Base-by-base conservation (phyloP, 495 filamentous ascomycete species). In the Penicillium manginii region DNA sequence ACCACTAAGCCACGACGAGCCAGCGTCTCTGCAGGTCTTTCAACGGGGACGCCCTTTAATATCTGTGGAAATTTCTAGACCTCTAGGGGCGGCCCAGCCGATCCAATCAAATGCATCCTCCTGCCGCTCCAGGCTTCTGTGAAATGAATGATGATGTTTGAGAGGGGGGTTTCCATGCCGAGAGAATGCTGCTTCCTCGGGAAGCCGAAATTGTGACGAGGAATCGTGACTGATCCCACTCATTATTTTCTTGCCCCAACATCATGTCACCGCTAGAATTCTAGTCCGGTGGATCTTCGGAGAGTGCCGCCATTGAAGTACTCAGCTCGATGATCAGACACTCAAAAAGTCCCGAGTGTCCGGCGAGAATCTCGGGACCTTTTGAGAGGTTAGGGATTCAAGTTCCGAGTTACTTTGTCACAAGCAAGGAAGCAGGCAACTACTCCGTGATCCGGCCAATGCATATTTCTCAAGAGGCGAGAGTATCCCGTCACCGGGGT, bases 21-120 rank as follows among this genome's bases (percentile, higher is more conserved):
- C 39, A 29, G 21, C 43, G 45, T 52, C 48, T 64, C 61, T 57
- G 57, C 48, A 62, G 19, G 54, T 62, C 50, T 62, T 62, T 62
- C 50, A 54, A 57, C 43, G 59, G 49, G 22, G 19, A 32, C 29
- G 7, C 42, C 33, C 21, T 46, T 32, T 32, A 15, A 7, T 59
- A 42, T 49, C 26, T 33, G 17, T 51, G 18, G 46, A n/a, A 26
- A 26, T 35, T 51, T 47, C 45, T 19, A n/a, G 45, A 10, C 6
- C 9, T 8, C 26, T 29, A 29, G 45, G 9, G 54, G 14, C 22
- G 55, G 31, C 37, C 39, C 29, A 18, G 18, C 40, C 31, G 61
- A 57, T 31, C 64, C 64, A 67, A 67, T 67, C 42, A 54, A 1
- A 10, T 2, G 22, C 5, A 22, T 21, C 21, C n/a, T 18, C 40